Evolutionary conservation across 352 stramenopile species (phyloP).

Genomic region (Phytophthora podocarpi): DNA sequence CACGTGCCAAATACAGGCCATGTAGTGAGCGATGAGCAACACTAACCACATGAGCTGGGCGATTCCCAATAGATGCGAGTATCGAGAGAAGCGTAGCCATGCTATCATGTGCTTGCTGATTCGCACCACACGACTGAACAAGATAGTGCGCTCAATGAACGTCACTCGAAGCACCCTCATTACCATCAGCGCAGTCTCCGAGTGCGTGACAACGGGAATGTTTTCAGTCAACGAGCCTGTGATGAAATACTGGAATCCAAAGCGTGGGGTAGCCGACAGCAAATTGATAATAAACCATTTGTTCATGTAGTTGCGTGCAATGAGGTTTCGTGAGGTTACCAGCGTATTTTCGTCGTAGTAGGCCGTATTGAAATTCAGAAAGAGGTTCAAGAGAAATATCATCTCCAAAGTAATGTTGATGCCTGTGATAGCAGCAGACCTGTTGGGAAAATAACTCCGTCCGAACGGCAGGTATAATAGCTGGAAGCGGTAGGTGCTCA

Average conservation of each 20-base stretch:
- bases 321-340: conserved; percentile 16
- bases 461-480: conserved; percentile 9
- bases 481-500: conserved; percentile 16
- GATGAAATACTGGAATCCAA: not conserved
- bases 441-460: not conserved
- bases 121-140: conserved; percentile 19
- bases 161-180: conserved; percentile 10
- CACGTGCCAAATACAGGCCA: conserved; percentile 51
- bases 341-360: conserved; percentile 7
- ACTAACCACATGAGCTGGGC: conserved; percentile 38
- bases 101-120: conserved; percentile 27
- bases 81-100: conserved; percentile 34
- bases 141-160: conserved; percentile 14
- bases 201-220: not conserved
- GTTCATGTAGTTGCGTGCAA: conserved; percentile 13
- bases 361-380: conserved; percentile 29
- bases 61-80: conserved; percentile 40
- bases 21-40: conserved; percentile 48
- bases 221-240: not conserved
- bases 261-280: conserved; percentile 4
- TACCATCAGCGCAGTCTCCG: conserved; percentile 21
- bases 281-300: conserved; percentile 21
- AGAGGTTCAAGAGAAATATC: conserved; percentile 1
- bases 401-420: conserved; percentile 4
- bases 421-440: not conserved